These are phyloP conservation scores for Oryza coarctata DNA, from an alignment of 176 grass and related monocot species.

Conservation along the genomic window DNA sequence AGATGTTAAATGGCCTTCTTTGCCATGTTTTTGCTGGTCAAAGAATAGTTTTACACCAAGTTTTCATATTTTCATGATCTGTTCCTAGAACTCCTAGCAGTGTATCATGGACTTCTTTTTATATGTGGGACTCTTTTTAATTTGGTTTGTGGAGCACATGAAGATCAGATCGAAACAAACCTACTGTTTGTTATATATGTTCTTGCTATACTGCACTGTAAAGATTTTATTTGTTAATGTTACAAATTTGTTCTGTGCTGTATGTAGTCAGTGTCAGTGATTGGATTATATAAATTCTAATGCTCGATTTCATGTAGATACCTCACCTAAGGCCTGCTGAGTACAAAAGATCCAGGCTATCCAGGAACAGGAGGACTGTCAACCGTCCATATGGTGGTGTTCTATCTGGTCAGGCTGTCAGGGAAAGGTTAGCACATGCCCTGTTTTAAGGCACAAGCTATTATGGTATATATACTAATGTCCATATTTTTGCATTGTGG, in stretches of 20 bases:
- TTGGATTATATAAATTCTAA: neutral
- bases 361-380: slow-evolving; percentile 63
- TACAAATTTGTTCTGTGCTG: neutral
- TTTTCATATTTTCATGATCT: neutral
- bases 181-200: neutral
- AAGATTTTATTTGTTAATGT: neutral
- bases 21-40: neutral
- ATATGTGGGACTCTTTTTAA: too few relatives aligned
- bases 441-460: neutral
- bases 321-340: slow-evolving; percentile 59
- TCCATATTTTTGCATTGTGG: neutral
- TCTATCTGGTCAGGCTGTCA: slow-evolving; percentile 57
- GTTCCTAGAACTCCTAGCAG: neutral
- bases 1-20: neutral
- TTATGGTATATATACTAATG: neutral
- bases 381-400: slow-evolving; percentile 66
- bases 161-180: neutral
- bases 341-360: slow-evolving; percentile 60
- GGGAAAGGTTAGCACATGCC: slow-evolving; percentile 48
- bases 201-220: neutral
- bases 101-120: neutral
- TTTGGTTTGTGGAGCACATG: neutral
- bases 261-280: neutral
- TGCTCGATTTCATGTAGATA: slow-evolving; percentile 32
- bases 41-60: neutral